These are phyloP conservation scores for Yamadazyma friedrichii DNA, from an alignment of 1,139 yeast genomes.

Conservation along the genomic window DNA sequence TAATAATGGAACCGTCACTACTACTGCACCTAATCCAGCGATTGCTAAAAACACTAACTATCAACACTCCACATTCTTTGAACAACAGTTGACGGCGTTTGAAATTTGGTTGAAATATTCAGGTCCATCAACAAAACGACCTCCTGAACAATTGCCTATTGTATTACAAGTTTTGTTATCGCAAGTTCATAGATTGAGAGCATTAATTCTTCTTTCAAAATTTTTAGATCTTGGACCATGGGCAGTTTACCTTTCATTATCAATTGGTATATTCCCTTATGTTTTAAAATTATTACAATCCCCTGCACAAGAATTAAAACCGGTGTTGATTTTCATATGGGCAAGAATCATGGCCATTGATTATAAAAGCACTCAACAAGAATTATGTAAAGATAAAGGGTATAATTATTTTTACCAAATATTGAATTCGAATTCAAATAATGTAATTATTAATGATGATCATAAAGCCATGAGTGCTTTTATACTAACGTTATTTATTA, in stretches of 20 bases:
- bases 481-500: constrained; percentile 77
- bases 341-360: constrained; percentile 97
- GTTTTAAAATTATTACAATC: constrained; percentile 86
- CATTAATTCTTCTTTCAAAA: constrained; percentile 77
- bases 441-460: constrained; percentile 56
- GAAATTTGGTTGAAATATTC: constrained; percentile 91
- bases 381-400: constrained; percentile 87
- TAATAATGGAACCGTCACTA: neutral
- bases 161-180: constrained; percentile 89
- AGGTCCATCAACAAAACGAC: constrained; percentile 77
- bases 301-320: constrained; percentile 93
- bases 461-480: constrained; percentile 97
- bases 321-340: constrained; percentile 95
- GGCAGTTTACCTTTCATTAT: constrained; percentile 91
- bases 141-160: constrained; percentile 95
- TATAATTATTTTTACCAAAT: constrained; percentile 84
- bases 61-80: constrained; percentile 91
- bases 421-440: constrained; percentile 36
- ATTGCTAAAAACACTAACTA: constrained; percentile 33
- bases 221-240: constrained; percentile 95
- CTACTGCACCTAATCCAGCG: neutral
- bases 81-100: constrained; percentile 93
- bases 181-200: constrained; percentile 90
- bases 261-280: constrained; percentile 95
- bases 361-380: constrained; percentile 86